Percentiles rank a stretch among this genome's conserved stretches.
These are phyloP conservation scores for Teunomyces gatunensis DNA, from an alignment of 805 yeast species.

Conservation along the genomic window DNA sequence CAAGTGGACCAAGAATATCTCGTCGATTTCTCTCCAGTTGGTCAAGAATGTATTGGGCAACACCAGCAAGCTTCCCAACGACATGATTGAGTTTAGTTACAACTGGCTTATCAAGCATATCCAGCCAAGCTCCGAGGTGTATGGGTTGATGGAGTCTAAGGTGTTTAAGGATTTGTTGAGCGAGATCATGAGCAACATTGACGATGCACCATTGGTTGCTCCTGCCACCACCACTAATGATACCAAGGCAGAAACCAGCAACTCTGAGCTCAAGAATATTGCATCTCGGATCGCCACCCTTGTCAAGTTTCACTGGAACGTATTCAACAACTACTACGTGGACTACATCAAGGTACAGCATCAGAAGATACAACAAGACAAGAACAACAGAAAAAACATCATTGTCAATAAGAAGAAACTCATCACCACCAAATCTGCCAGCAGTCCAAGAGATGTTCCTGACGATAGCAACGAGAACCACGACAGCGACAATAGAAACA, in stretches of 20 bases:
- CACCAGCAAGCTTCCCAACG: constrained; percentile 32
- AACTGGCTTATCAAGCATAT: constrained; percentile 84
- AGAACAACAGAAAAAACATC: constrained; percentile 11
- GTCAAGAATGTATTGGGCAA: constrained; percentile 38
- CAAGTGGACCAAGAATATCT: constrained; percentile 85
- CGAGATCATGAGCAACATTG: constrained; percentile 28
- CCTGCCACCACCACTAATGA: constrained; percentile 3
- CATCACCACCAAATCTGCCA: neutral
- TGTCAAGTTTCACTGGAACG: constrained; percentile 78
- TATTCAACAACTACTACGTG: constrained; percentile 68
- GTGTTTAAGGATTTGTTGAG: constrained; percentile 50
- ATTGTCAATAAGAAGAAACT: constrained; percentile 7
- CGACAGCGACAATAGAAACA: constrained; percentile 5
- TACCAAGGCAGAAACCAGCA: constrained; percentile 1
- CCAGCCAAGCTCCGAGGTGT: constrained; percentile 77
- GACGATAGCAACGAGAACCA: constrained; percentile 6
- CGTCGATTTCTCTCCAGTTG: constrained; percentile 67
- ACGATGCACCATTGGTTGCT: constrained; percentile 8
- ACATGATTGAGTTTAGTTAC: constrained; percentile 57
- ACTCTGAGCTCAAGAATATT: constrained; percentile 51
- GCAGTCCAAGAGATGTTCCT: constrained; percentile 2
- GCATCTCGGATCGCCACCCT: constrained; percentile 62
- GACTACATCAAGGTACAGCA: constrained; percentile 27
- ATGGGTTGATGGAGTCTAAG: constrained; percentile 69
- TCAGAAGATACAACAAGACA: constrained; percentile 16